phyloP scores from a whole-genome alignment of 192 early-diverging fungal species.

The Coemansia javaensis region DNA sequence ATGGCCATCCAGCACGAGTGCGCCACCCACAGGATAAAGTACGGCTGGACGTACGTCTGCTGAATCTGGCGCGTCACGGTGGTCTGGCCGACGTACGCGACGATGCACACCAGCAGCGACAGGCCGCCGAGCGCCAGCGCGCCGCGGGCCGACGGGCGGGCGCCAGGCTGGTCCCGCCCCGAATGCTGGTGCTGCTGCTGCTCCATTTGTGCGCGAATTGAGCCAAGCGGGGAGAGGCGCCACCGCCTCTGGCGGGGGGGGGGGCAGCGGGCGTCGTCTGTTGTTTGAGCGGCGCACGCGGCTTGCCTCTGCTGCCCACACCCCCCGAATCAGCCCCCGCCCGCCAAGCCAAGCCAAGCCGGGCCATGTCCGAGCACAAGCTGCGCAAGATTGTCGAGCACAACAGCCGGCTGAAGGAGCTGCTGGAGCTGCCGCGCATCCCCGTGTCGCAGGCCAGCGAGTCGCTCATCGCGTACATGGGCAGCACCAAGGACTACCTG shows the following conservation, averaged over 20 bases:
- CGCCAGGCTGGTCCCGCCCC: too few species aligned
- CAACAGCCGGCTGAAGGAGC: constrained; percentile 69
- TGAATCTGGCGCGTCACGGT: constrained; percentile 45
- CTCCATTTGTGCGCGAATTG: background rate
- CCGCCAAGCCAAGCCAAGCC: too few species aligned
- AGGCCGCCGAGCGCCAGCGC: constrained; percentile 37
- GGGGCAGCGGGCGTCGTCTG: too few species aligned
- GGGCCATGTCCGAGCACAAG: constrained; percentile 58
- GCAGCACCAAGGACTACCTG: constrained; percentile 58
- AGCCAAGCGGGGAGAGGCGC: too few species aligned
- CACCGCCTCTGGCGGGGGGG: too few species aligned
- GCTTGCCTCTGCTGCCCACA: background rate
- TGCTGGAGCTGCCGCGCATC: constrained; percentile 72
- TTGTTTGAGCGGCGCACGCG: background rate
- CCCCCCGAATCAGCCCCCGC: background rate
- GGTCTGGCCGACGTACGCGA: constrained; percentile 38
- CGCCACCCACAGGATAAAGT: constrained; percentile 53
- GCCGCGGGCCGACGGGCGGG: constrained; percentile 29
- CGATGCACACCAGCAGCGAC: constrained; percentile 32
- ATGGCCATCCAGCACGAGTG: constrained; percentile 47
- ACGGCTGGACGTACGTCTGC: constrained; percentile 45
- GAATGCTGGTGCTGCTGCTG: background rate
- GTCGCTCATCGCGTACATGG: constrained; percentile 55
- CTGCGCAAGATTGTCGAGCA: constrained; percentile 67
- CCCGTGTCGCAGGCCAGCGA: constrained; percentile 68